phyloP scores from a whole-genome alignment of 768 basidiomycete species.

The Pleurotus eryngii region DNA sequence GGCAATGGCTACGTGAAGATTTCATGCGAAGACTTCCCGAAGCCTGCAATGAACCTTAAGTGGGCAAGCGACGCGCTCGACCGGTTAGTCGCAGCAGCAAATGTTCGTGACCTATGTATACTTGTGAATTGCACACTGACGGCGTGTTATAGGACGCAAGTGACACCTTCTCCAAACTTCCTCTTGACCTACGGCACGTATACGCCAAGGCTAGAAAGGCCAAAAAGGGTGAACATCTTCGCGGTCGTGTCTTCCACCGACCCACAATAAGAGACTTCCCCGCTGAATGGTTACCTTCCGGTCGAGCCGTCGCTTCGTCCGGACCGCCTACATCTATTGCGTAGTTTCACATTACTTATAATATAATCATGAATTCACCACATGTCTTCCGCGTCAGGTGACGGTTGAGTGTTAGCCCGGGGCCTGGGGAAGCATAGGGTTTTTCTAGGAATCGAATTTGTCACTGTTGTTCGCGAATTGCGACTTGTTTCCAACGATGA shows the following conservation, averaged over 20 bases:
- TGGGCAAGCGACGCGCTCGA: constrained; percentile 90
- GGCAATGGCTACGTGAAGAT: constrained; percentile 87
- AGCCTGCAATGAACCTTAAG: constrained; percentile 85
- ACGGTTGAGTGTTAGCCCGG: background rate
- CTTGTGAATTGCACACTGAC: constrained; percentile 12
- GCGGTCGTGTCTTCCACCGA: constrained; percentile 46
- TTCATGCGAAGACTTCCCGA: constrained; percentile 82
- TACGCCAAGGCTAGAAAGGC: constrained; percentile 69
- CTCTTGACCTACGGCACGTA: constrained; percentile 81
- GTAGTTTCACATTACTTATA: background rate
- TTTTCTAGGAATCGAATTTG: background rate
- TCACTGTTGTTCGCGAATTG: background rate
- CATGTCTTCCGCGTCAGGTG: background rate
- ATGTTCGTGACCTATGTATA: constrained; percentile 53
- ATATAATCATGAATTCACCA: no score
- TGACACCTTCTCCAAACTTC: constrained; percentile 58
- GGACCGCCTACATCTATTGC: background rate
- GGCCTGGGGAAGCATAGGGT: background rate
- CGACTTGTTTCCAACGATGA: constrained; percentile 17
- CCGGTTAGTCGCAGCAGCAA: constrained; percentile 73
- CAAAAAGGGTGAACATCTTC: constrained; percentile 67
- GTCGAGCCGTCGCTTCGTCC: constrained; percentile 1
- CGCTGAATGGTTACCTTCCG: constrained; percentile 69
- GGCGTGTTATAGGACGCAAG: constrained; percentile 30
- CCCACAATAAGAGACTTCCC: constrained; percentile 82